Conservation (phyloP, 2,329 filamentous ascomycete species). For the Neonectria faginata region DNA sequence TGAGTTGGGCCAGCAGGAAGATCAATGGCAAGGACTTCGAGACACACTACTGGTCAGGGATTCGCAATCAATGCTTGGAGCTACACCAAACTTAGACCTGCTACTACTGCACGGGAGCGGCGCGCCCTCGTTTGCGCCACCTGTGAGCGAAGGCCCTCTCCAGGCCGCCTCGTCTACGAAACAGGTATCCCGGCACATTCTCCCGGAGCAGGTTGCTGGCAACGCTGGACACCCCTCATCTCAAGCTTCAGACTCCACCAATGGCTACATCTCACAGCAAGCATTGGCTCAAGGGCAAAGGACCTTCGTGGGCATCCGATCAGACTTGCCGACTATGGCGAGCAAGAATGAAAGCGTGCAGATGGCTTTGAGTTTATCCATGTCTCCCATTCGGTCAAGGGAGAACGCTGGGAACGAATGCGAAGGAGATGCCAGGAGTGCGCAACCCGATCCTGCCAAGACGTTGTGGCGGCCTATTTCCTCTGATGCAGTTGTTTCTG, state of each 20-base stretch:
- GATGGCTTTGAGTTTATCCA: conserved; percentile 43
- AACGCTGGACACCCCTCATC: conserved; percentile 25
- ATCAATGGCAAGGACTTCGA: conserved; percentile 70
- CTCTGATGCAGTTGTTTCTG: conserved; percentile 25
- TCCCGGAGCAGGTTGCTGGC: conserved; percentile 7
- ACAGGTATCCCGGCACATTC: conserved; percentile 5
- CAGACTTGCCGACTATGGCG: conserved; percentile 10
- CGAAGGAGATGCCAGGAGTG: conserved; percentile 37
- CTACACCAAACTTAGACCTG: conserved; percentile 42
- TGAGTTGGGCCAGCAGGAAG: conserved; percentile 71
- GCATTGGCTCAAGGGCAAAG: conserved; percentile 9
- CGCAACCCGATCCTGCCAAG: conserved; percentile 29
- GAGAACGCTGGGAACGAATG: conserved; percentile 60
- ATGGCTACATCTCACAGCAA: conserved; percentile 22
- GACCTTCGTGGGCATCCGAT: conserved; percentile 21
- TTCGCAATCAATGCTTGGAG: conserved; percentile 61
- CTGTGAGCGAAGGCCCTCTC: conserved; percentile 4
- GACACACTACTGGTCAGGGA: conserved; percentile 60
- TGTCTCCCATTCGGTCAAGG: conserved; percentile 52
- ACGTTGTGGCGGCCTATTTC: conserved; percentile 39
- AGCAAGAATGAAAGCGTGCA: conserved; percentile 50
- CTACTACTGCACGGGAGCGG: conserved; percentile 38
- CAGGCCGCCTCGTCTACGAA: conserved; percentile 13
- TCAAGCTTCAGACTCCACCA: conserved; percentile 15
- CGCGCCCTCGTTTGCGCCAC: conserved; percentile 13